phyloP scores from a whole-genome alignment of 169 alveolate species.

The Plasmodium adleri region DNA sequence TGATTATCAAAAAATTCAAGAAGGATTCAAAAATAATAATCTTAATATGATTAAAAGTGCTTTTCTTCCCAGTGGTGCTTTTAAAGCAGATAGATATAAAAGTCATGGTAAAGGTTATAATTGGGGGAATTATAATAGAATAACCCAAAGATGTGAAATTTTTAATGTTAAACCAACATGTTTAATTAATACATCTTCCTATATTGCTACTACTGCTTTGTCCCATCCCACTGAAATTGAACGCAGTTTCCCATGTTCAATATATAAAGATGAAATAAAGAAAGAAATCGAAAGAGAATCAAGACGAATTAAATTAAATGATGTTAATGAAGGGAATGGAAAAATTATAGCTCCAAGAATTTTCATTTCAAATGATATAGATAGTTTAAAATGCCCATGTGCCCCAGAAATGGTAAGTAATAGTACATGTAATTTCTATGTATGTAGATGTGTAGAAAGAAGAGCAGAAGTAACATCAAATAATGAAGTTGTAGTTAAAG shows the following conservation, averaged over 20 bases:
- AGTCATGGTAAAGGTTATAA: conserved; percentile 84
- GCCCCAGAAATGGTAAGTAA: conserved; percentile 24
- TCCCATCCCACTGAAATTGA: conserved; percentile 82
- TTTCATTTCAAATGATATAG: conserved; percentile 53
- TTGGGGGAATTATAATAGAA: conserved; percentile 83
- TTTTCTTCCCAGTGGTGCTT: conserved; percentile 75
- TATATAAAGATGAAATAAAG: conserved; percentile 56
- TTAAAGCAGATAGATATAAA: conserved; percentile 29
- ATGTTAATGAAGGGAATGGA: background rate
- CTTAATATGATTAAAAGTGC: conserved; percentile 44
- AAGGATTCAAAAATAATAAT: conserved; percentile 12
- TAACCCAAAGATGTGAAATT: conserved; percentile 72
- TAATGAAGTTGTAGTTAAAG: conserved; percentile 46
- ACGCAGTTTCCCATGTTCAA: conserved; percentile 80
- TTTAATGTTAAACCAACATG: conserved; percentile 81
- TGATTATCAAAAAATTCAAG: conserved; percentile 48
- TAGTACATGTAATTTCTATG: conserved; percentile 35
- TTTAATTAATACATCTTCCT: conserved; percentile 78
- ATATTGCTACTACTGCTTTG: conserved; percentile 82
- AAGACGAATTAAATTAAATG: conserved; percentile 1
- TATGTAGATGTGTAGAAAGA: conserved; percentile 62
- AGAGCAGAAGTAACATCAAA: conserved; percentile 29
- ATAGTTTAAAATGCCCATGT: conserved; percentile 63
- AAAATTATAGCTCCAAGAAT: conserved; percentile 76
- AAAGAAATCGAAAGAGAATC: conserved; percentile 19